Evolutionary conservation across 2,329 filamentous ascomycete genomes (phyloP).

Genomic region (Cordyceps pruinosa): DNA sequence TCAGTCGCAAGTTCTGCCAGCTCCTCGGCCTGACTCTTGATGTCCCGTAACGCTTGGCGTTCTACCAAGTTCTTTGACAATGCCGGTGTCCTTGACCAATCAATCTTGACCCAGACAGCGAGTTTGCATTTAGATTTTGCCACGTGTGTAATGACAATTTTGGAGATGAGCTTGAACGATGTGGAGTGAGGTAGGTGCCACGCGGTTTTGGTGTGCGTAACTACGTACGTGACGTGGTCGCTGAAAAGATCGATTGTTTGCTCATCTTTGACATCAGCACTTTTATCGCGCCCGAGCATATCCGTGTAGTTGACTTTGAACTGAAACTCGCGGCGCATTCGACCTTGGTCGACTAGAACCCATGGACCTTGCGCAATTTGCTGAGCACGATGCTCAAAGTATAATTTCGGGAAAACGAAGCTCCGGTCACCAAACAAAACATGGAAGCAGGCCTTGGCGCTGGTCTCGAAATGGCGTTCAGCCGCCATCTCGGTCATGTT

Average conservation of each 20-base stretch:
- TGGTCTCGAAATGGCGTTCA: constrained; percentile 81
- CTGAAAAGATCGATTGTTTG: constrained; percentile 80
- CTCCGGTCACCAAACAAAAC: constrained; percentile 95
- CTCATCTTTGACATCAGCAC: constrained; percentile 64
- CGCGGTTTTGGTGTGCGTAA: constrained; percentile 54
- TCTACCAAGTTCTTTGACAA: constrained; percentile 57
- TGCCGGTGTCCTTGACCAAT: constrained; percentile 67
- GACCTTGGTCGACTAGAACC: constrained; percentile 61
- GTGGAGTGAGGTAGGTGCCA: constrained; percentile 83
- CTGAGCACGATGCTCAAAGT: constrained; percentile 72
- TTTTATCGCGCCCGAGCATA: constrained; percentile 55
- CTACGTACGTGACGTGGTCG: constrained; percentile 65
- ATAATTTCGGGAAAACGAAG: constrained; percentile 85
- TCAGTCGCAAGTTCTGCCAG: constrained; percentile 70
- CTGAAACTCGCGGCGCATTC: constrained; percentile 70
- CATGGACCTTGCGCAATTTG: constrained; percentile 84
- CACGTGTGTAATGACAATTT: constrained; percentile 88
- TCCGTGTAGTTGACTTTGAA: constrained; percentile 67
- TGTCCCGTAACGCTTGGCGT: constrained; percentile 68
- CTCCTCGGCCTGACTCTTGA: constrained; percentile 64
- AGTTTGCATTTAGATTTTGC: constrained; percentile 90
- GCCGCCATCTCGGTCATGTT: constrained; percentile 70
- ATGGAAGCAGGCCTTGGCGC: constrained; percentile 90
- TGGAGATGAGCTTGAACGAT: constrained; percentile 75
- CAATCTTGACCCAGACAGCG: constrained; percentile 78